A percentile compares a stretch with the other conserved stretches of the same genome.
Conservation (phyloP, 1,284 basidiomycete genomes). For the Heliocybe sulcata region DNA sequence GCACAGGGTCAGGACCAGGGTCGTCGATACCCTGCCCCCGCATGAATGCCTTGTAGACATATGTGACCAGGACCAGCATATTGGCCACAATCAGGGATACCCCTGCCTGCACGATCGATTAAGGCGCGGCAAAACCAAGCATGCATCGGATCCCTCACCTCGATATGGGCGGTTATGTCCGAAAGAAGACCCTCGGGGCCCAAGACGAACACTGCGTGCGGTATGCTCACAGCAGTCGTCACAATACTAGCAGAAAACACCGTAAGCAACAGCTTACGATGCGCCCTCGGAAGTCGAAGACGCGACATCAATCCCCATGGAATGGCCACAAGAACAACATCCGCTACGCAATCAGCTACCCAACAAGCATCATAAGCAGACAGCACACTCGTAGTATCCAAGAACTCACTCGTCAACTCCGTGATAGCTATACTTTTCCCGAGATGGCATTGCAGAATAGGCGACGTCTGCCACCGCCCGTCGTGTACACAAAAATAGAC, state of each 20-base stretch:
- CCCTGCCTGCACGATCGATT: background rate
- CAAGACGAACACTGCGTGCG: background rate
- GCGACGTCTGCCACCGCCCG: background rate
- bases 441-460: background rate
- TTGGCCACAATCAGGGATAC: background rate
- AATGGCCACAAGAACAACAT: background rate
- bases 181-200: background rate
- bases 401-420: background rate
- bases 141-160: background rate
- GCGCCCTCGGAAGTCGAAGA: background rate
- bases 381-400: background rate
- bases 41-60: background rate
- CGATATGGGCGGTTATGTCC: background rate
- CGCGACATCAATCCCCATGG: background rate
- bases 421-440: background rate
- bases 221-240: background rate
- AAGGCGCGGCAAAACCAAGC: too few species aligned
- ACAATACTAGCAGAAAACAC: background rate
- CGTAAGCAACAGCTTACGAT: background rate
- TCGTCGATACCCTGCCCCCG: background rate
- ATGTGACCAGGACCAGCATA: background rate
- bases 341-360: background rate
- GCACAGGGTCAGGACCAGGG: background rate
- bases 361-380: background rate
- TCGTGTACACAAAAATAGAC: background rate